Evolutionary conservation across 306 rosid species (phyloP), one percentile per base, ranked within the genome.

Genomic region (Trichosanthes cucumerina): DNA sequence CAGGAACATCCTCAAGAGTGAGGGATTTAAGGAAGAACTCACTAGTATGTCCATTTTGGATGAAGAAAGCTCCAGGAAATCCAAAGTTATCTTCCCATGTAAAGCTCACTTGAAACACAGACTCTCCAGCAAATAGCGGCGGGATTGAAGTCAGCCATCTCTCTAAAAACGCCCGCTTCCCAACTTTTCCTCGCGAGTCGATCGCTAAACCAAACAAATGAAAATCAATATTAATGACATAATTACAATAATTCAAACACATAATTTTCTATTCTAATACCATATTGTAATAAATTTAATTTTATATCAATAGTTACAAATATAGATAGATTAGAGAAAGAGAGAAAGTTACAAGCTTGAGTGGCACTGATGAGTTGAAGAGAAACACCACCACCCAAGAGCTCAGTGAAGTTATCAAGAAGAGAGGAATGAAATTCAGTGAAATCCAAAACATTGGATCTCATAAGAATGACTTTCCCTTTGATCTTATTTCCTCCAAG

Each of bases 391-490:
- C 86, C 53, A 26, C 97, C 93, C 19, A 86, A 0, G 18, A 90
- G 26, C 86, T 93, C 98, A 14, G 83, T 87, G 75, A 91, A 9
- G 44, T 87, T 79, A 83, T 93, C 97, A 1, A 78, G 31, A 43
- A 90, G 0, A 10, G 98, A 86, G 0, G 93, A 91, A 47, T 72
- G 76, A 13, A 93, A 81, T 62, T 91, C 92, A 34, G 90, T 87
- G 84, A 91, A 72, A 66, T 93, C 98, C 82, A 93, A 24, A 57
- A 90, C 93, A 63, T 93, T 91, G 59, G 86, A 91, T 87, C 86
- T 93, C 93, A 90, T 93, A 83, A 93, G 33, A 6, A 91, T 85
- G 81, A 88, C 95, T 23, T 38, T 85, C 24, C 97, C 98, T 83
- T 34, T 84, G 11, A 91, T 81, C 53, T 81, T 70, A 43, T 63